Base-by-base conservation (phyloP, 768 basidiomycete species). In the Mycena amicta region DNA sequence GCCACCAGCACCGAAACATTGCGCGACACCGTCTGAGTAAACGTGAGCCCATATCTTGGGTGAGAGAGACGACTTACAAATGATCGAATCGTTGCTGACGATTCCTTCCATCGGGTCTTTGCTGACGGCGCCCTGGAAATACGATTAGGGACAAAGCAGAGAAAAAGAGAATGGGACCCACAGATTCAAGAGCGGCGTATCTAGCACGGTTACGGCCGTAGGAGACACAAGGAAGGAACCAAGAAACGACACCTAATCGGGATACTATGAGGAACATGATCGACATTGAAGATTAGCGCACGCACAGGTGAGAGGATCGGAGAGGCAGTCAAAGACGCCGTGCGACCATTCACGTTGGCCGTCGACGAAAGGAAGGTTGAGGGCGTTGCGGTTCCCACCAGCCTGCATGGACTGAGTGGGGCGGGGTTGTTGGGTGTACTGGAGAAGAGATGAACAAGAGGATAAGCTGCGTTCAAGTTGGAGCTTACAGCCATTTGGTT, bases 151-250 rank as follows among this genome's bases (percentile, higher is more conserved):
- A 6, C 2, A 12, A 39, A 13, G 4, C 25, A 3, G 16, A 6
- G 1, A 15, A 22, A 30, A 31, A 20, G 28, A 3, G 15, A 51
- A 22, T 49, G 23, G 56, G 54, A 52, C 33, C 33, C 6, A 45
- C 43, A 45, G 13, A 22, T 47, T 64, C 62, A 45, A 64, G 62
- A 3, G 62, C 55, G 8, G 43, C n/a, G 62, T 64, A 64, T 40
- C 62, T 52, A 43, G 62, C 62, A 18, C 52, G 55, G 56, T 60
- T 64, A 46, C 62, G 62, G 50, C 62, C 62, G 45, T 64, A 64
- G 4, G 62, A 51, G 16, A 64, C 62, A n/a, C 62, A 64, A 25
- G 62, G 62, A 15, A 64, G 37, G 59, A 64, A 64, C 62, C 62
- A 64, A 45, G 62, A 64, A 27, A 64, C 62, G 29, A 64, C 37